Conservation (phyloP, 2,329 filamentous ascomycete genomes). For the Pseudonectria buxi region DNA sequence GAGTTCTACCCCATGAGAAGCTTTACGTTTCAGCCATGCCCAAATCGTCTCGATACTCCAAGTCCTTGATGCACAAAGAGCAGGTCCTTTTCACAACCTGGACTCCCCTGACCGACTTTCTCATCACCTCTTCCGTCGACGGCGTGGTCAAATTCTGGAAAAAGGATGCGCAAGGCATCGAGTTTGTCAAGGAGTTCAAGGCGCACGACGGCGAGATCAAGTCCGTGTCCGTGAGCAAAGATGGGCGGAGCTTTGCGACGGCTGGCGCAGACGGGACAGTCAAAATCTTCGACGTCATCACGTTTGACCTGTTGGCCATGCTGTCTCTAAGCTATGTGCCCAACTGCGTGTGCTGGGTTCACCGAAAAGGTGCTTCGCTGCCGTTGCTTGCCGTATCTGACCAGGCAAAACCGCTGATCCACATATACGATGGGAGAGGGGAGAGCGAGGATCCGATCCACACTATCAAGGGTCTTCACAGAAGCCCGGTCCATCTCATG, state of each 20-base stretch:
- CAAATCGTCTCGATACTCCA: conserved; percentile 74
- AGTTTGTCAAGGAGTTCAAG: conserved; percentile 97
- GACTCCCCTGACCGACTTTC: conserved; percentile 86
- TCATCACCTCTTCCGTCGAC: conserved; percentile 89
- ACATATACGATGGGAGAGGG: conserved; percentile 84
- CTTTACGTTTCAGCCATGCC: conserved; percentile 89
- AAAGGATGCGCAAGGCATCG: conserved; percentile 80
- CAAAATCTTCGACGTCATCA: conserved; percentile 77
- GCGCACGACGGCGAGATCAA: conserved; percentile 82
- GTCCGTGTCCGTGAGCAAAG: conserved; percentile 76
- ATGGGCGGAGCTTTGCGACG: conserved; percentile 90
- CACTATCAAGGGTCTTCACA: conserved; percentile 71
- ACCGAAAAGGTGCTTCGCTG: conserved; percentile 77
- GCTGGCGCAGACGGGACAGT: conserved; percentile 71
- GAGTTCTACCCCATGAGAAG: conserved; percentile 88
- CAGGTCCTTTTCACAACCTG: conserved; percentile 82
- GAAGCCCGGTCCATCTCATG: conserved; percentile 75
- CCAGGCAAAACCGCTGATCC: conserved; percentile 63
- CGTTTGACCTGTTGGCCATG: conserved; percentile 81
- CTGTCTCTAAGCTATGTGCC: conserved; percentile 70
- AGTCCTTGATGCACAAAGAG: conserved; percentile 97
- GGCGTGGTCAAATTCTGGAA: conserved; percentile 99
- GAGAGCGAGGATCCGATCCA: conserved; percentile 72
- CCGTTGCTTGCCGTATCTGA: conserved; percentile 81
- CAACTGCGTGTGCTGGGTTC: conserved; percentile 84